Evolutionary conservation across 2,329 filamentous ascomycete genomes (phyloP), one percentile per base, ranked within the genome.

Genomic region (Lasiodiplodia hormozganensis): DNA sequence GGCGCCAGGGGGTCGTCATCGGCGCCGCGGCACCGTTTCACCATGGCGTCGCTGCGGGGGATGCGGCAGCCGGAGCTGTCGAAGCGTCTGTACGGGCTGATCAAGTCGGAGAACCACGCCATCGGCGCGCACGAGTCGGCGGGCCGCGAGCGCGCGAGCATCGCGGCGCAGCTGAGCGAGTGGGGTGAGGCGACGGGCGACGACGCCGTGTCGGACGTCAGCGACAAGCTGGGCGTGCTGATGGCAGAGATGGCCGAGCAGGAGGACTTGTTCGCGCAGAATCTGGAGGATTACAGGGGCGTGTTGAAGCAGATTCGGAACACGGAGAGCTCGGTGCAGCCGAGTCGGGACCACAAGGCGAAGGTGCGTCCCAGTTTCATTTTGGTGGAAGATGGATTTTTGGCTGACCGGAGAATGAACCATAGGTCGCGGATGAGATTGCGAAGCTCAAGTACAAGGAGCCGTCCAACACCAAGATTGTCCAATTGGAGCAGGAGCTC

Each of bases 131-230:
- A 97, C 82, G 93, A 97, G 82, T 84, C 88, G 7, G 96, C 95
- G 7, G 93, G 90, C 60, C 91, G 91, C 69, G 95, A 97, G 83
- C 92, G 94, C 68, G 83, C 93, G 70, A 88, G 89, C 62, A 94
- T 98, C 75, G 96, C 94, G 18, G 89, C 90, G 12, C 95, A 98
- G 83, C 88, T 99, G 54, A 97, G 93, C 8, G 94, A 98, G 73
- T 99, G 96, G 96, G 96, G 96, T 69, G 94, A 98, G 82, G 88
- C 92, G 70, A 97, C 94, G 2, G 88, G 89, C 65, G 96, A 99
- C 76, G 93, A 97, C 70, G 89, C 90, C 64, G 86, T 98, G 75
- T 93, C 89, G 65, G 96, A 98, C 77, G 88, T 99, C 73, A 94
- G 92, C 69, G 96, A 98, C 86, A 99, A 99, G 86, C 86, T 99